These are phyloP conservation scores for Paramecium caudatum DNA, from an alignment of 73 alveolate species.

Conservation along the genomic window DNA sequence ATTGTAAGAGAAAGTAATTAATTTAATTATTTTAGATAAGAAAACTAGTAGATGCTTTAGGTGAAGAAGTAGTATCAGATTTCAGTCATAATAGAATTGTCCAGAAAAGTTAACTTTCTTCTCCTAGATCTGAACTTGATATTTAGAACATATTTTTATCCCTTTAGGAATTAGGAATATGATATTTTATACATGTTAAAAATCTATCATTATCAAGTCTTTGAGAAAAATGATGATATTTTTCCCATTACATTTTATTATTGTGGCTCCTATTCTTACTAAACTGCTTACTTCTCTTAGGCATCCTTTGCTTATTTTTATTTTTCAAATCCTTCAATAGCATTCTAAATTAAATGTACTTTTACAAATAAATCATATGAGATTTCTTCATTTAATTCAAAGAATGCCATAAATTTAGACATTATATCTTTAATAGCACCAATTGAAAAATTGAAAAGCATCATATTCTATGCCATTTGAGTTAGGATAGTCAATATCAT, in stretches of 20 bases:
- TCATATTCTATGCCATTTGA: slow-evolving; percentile 40
- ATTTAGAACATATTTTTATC: slow-evolving; percentile 75
- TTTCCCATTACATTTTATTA: slow-evolving; percentile 30
- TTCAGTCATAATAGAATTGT: slow-evolving; percentile 77
- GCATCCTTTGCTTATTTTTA: neutral
- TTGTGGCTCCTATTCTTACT: neutral
- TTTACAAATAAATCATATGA: slow-evolving; percentile 52
- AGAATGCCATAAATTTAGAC: slow-evolving; percentile 12
- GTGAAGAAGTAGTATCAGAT: slow-evolving; percentile 78
- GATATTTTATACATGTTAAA: slow-evolving; percentile 38
- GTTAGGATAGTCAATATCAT: slow-evolving; percentile 11
- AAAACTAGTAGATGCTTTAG: slow-evolving; percentile 76
- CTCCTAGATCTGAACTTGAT: slow-evolving; percentile 74
- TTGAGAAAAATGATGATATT: slow-evolving; percentile 24
- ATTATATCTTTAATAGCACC: slow-evolving; percentile 51
- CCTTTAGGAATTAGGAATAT: slow-evolving; percentile 78
- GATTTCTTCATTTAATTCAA: slow-evolving; percentile 62
- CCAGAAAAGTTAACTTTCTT: neutral
- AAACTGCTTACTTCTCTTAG: neutral
- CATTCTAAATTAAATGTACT: slow-evolving; percentile 13
- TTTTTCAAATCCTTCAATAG: slow-evolving; percentile 63
- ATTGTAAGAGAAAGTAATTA: slow-evolving; percentile 76
- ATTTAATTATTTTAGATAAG: slow-evolving; percentile 13
- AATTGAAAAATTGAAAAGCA: slow-evolving; percentile 29
- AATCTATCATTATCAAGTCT: slow-evolving; percentile 29